Conservation (phyloP, 2,329 filamentous ascomycete genomes). For the Penicillium sp. region DNA sequence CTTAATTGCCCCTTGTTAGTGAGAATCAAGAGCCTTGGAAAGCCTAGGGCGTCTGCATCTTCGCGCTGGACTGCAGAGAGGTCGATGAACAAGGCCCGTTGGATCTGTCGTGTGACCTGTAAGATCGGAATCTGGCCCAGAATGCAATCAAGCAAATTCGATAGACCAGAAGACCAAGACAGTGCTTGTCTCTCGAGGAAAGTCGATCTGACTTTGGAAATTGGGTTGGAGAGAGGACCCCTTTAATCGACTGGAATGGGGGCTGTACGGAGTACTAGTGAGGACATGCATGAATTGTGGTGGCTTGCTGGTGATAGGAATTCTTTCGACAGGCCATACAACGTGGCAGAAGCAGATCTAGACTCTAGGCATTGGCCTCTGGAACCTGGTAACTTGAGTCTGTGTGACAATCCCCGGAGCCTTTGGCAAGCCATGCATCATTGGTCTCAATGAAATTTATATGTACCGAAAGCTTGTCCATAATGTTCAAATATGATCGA, state of each 20-base stretch:
- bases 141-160: not conserved
- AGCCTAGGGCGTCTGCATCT: constrained; percentile 4
- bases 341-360: not conserved
- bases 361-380: not conserved
- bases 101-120: constrained; percentile 2
- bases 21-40: not conserved
- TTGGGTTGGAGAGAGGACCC: not conserved
- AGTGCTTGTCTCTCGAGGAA: not conserved
- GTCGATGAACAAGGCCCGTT: constrained; percentile 2
- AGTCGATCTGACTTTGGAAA: not conserved
- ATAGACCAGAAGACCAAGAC: not conserved
- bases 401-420: not conserved
- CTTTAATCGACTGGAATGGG: too few species aligned
- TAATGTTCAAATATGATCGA: too few species aligned
- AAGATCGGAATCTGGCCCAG: not conserved
- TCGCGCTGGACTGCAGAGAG: not conserved
- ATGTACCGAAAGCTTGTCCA: not conserved
- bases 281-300: not conserved
- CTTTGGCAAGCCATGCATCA: not conserved
- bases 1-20: not conserved
- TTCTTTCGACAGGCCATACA: not conserved
- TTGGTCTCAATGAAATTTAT: not conserved
- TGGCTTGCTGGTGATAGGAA: not conserved
- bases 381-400: not conserved
- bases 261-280: too few species aligned